phyloP scores from a whole-genome alignment of 352 stramenopile genomes.

The Phytopythium boreale region DNA sequence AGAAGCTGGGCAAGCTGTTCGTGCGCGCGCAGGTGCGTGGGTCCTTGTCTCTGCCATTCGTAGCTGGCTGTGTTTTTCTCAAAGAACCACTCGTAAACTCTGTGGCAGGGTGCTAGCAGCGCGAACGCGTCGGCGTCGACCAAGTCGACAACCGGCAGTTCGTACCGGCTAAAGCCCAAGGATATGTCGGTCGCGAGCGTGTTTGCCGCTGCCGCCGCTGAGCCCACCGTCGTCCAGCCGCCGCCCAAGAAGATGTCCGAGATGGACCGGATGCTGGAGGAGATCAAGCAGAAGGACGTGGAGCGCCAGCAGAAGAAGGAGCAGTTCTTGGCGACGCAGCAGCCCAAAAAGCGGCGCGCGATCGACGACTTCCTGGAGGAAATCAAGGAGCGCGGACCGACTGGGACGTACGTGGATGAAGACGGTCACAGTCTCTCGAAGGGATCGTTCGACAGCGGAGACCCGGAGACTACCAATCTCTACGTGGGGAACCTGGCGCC shows the following conservation, averaged over 20 bases:
- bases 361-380: conserved; percentile 90
- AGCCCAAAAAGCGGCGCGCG: conserved; percentile 49
- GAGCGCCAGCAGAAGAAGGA: conserved; percentile 18
- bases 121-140: not conserved
- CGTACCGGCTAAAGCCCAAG: conserved; percentile 39
- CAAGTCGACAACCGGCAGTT: not conserved
- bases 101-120: not conserved
- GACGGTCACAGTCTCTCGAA: conserved; percentile 17
- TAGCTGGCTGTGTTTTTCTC: not conserved
- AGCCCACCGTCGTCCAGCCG: not conserved
- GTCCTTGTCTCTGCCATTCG: not conserved
- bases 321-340: conserved; percentile 12
- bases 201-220: not conserved
- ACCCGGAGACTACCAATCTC: conserved; percentile 90
- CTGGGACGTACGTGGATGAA: conserved; percentile 18
- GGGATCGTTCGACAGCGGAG: conserved; percentile 84
- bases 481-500: conserved; percentile 94
- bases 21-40: conserved; percentile 33
- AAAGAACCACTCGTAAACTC: not conserved
- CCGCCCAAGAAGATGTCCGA: conserved; percentile 42
- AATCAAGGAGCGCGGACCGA: conserved; percentile 68
- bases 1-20: conserved; percentile 59
- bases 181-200: not conserved
- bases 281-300: conserved; percentile 63
- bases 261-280: conserved; percentile 67